Base-by-base conservation (phyloP, 83 land plant genomes). In the Larix sibirica region DNA sequence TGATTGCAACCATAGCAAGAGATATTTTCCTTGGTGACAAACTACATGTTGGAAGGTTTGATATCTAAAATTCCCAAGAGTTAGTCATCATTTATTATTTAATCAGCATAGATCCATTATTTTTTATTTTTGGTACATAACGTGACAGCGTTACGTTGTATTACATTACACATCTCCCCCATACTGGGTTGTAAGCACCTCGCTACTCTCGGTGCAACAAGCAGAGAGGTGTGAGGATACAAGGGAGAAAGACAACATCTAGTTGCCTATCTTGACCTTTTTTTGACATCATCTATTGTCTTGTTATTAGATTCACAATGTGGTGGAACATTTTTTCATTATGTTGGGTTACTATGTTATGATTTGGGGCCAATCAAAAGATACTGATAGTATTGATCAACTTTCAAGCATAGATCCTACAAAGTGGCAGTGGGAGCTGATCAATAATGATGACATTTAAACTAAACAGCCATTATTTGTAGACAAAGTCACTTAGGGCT, bases 31-130 rank as follows among this genome's bases (percentile, higher is more conserved):
- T 83, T 28, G 87, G 85, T 10, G 89, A 89, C 63, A 62, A 82
- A 14, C 62, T 89, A 33, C 85, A 86, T 83, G 68, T 85, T 74
- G 92, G 92, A 76, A 87, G 92, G 92, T 92, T 13, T 74, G 23
- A 28, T 26, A n/a, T 44, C 58, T 74, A 44, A 42, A 17, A 12
- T 21, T 44, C 16, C 21, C 47, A 1, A 44, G 10, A 44, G 9
- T 21, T 20, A 74, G 26, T 58, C 20, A 74, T n/a, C 1, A 23
- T 74, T 9, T 74, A 74, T 50, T 20, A 42, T 74, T 44, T n/a
- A 10, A 28, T 28, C 28, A 28, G 28, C 28, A 28, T 28, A 28
- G 28, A 28, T 28, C 28, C 28, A 28, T 28, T 28, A 28, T 28
- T 28, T 28, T 28, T 28, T 28, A 28, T 28, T 28, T 28, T 28